These are phyloP conservation scores for Ceratocystiopsis sp. DNA, from an alignment of 2,329 filamentous ascomycete genomes.

Conservation along the genomic window DNA sequence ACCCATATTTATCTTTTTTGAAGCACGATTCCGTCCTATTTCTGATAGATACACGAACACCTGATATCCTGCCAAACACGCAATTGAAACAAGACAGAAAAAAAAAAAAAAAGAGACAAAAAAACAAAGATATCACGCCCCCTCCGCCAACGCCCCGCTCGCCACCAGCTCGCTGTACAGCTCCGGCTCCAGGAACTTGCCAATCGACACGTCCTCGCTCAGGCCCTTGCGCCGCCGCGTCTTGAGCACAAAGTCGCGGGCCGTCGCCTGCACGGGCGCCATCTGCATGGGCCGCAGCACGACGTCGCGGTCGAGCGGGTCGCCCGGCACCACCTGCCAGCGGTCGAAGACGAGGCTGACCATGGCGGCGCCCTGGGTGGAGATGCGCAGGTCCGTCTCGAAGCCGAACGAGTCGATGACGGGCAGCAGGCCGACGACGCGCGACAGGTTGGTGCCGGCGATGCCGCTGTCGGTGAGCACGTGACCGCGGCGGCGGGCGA, in stretches of 20 bases:
- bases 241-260: constrained; percentile 92
- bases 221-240: constrained; percentile 84
- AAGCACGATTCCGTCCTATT: no score
- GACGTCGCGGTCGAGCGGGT: constrained; percentile 79
- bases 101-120: background rate
- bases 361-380: constrained; percentile 83
- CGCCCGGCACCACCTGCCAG: constrained; percentile 90
- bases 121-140: background rate
- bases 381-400: constrained; percentile 90
- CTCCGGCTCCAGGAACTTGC: constrained; percentile 91
- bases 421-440: constrained; percentile 76
- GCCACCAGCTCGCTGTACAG: constrained; percentile 78
- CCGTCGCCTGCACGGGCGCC: constrained; percentile 73
- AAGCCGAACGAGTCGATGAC: constrained; percentile 97
- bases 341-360: constrained; percentile 87
- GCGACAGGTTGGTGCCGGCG: constrained; percentile 84
- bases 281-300: constrained; percentile 72
- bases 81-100: background rate
- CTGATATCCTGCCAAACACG: background rate
- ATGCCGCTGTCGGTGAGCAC: constrained; percentile 89
- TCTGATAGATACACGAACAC: no score
- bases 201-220: constrained; percentile 87
- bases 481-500: constrained; percentile 76
- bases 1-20: no score
- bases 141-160: constrained; percentile 62